These are phyloP conservation scores for Oxalis stricta DNA, from an alignment of 441 rosid species.

Conservation along the genomic window DNA sequence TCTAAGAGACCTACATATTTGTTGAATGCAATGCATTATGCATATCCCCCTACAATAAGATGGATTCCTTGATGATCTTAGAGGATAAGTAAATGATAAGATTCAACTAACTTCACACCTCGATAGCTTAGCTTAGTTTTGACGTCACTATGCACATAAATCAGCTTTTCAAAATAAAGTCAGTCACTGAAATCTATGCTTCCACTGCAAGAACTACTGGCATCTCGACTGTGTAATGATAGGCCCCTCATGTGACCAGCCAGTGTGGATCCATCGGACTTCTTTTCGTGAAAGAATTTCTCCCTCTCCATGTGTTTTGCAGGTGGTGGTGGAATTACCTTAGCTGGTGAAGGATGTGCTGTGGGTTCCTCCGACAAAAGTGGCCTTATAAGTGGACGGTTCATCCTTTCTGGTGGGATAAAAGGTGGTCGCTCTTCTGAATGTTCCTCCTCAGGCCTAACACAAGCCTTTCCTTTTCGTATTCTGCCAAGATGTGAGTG, in stretches of 20 bases:
- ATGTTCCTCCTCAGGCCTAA: slow-evolving; percentile 54
- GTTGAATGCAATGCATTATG: no score
- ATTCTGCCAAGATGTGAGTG: slow-evolving; percentile 31
- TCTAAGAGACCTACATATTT: no score
- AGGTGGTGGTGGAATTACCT: slow-evolving; percentile 94
- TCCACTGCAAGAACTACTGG: slow-evolving; percentile 77
- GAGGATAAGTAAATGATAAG: no score
- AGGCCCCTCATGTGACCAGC: slow-evolving; percentile 65
- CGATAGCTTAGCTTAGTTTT: no score
- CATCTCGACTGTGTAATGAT: slow-evolving; percentile 71
- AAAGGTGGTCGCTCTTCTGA: slow-evolving; percentile 19
- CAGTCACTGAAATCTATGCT: slow-evolving; percentile 73
- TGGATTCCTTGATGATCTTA: no score
- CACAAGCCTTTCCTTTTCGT: slow-evolving; percentile 86
- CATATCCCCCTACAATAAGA: no score
- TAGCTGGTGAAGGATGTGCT: slow-evolving; percentile 27
- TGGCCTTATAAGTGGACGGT: slow-evolving; percentile 85
- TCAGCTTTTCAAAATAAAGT: slow-evolving; percentile 6
- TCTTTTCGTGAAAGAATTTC: slow-evolving; percentile 74
- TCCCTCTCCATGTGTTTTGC: slow-evolving; percentile 83
- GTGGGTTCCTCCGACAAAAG: slow-evolving; percentile 29
- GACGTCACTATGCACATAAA: no score
- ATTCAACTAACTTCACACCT: no score
- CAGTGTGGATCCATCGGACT: slow-evolving; percentile 42
- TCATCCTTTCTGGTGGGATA: slow-evolving; percentile 41